phyloP scores from a whole-genome alignment of 495 filamentous ascomycete genomes.

The Tetracladium setigerum region DNA sequence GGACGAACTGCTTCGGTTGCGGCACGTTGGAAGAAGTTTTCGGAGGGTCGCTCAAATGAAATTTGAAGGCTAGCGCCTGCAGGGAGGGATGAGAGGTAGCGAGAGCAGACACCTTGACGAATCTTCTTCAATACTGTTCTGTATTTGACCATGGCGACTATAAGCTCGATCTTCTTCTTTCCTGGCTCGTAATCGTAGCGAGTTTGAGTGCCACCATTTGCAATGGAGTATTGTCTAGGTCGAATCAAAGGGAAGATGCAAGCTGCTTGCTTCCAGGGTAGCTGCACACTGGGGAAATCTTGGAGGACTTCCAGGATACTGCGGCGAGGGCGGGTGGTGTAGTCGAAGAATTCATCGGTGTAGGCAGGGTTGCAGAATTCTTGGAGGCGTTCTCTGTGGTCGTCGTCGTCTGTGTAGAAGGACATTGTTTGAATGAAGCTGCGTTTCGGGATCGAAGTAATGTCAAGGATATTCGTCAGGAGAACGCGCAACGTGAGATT shows the following conservation, averaged over 20 bases:
- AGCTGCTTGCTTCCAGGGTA: conserved; percentile 66
- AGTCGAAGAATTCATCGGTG: conserved; percentile 90
- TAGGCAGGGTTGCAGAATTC: conserved; percentile 74
- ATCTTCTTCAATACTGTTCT: conserved; percentile 79
- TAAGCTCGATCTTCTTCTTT: conserved; percentile 55
- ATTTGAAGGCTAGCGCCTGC: conserved; percentile 51
- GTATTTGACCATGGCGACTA: conserved; percentile 90
- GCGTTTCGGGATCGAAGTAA: conserved; percentile 81
- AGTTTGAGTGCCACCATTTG: conserved; percentile 53
- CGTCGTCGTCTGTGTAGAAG: conserved; percentile 60
- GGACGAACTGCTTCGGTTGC: conserved; percentile 28
- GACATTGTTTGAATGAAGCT: conserved; percentile 72
- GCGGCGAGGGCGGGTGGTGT: conserved; percentile 83
- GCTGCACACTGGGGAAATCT: conserved; percentile 77
- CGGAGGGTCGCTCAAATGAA: conserved; percentile 28
- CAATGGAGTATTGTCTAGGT: conserved; percentile 81
- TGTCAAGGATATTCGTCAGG: conserved; percentile 73
- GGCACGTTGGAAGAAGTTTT: conserved; percentile 1
- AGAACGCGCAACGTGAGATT: conserved; percentile 65
- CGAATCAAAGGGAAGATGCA: conserved; percentile 69
- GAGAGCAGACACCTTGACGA: conserved; percentile 82
- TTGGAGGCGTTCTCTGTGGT: conserved; percentile 70
- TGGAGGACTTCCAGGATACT: conserved; percentile 86
- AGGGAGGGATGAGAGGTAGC: conserved; percentile 63
- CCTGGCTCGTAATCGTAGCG: not conserved